Percentiles rank a stretch among this genome's conserved stretches.
Evolutionary conservation across 768 basidiomycete species (phyloP).

Genomic region (Fibroporia radiculosa): DNA sequence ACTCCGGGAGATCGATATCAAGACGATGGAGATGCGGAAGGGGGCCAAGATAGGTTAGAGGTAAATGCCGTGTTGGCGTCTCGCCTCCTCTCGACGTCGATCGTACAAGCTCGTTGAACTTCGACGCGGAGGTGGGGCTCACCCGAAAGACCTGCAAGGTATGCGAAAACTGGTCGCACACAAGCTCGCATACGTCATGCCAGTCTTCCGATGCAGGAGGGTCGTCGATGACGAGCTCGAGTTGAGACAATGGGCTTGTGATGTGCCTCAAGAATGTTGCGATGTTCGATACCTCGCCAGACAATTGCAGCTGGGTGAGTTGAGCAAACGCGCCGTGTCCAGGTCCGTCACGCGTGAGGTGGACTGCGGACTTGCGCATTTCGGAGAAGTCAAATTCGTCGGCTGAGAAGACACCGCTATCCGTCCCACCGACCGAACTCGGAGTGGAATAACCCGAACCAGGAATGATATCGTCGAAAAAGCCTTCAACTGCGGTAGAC

Average conservation of each 20-base stretch:
- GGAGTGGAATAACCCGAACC: slow-evolving; percentile 68
- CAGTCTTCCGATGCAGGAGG: slow-evolving; percentile 70
- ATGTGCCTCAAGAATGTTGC: slow-evolving; percentile 67
- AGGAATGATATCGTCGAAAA: slow-evolving; percentile 62
- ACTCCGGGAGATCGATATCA: slow-evolving; percentile 75
- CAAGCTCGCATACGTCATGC: slow-evolving; percentile 58
- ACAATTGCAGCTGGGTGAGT: slow-evolving; percentile 55
- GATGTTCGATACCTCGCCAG: slow-evolving; percentile 63
- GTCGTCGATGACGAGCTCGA: slow-evolving; percentile 75
- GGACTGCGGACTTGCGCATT: slow-evolving; percentile 61
- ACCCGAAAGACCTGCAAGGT: slow-evolving; percentile 56
- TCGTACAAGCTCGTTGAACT: slow-evolving; percentile 76
- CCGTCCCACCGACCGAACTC: slow-evolving; percentile 56
- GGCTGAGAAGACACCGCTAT: slow-evolving; percentile 72
- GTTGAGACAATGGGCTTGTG: slow-evolving; percentile 51
- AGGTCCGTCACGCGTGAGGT: slow-evolving; percentile 53
- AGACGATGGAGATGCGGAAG: slow-evolving; percentile 53
- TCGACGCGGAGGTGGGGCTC: slow-evolving; percentile 58
- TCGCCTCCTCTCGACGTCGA: slow-evolving; percentile 61
- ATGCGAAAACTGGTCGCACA: slow-evolving; percentile 54
- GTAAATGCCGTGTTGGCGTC: slow-evolving; percentile 49
- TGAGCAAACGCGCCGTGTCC: slow-evolving; percentile 49
- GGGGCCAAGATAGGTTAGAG: slow-evolving; percentile 47
- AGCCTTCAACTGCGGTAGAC: slow-evolving; percentile 66
- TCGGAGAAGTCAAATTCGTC: slow-evolving; percentile 75